Conservation (phyloP, 257 asterid species). For the Prunella vulgaris region DNA sequence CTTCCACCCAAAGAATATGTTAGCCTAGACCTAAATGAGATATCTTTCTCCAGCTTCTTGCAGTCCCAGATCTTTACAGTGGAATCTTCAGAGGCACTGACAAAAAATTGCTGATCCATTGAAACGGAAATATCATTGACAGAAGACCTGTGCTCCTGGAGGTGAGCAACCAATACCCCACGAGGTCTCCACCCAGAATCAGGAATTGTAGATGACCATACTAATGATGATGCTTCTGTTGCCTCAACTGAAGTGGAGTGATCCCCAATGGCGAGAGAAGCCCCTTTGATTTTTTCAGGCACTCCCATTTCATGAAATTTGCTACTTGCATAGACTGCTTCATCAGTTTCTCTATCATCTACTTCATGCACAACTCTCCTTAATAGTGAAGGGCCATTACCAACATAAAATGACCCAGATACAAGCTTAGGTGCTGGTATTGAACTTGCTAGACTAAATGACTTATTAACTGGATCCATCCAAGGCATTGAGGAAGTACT, state of each 20-base stretch:
- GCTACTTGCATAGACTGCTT: conserved; percentile 46
- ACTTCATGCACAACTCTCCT: conserved; percentile 98
- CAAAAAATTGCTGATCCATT: conserved; percentile 87
- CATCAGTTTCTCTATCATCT: conserved; percentile 83
- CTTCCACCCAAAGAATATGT: conserved; percentile 87
- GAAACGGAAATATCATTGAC: conserved; percentile 91
- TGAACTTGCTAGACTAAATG: conserved; percentile 79
- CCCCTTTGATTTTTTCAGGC: conserved; percentile 49
- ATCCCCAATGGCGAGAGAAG: conserved; percentile 50
- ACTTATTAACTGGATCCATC: conserved; percentile 81
- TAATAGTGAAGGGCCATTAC: conserved; percentile 64
- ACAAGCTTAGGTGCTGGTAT: conserved; percentile 75
- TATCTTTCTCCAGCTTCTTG: conserved; percentile 95
- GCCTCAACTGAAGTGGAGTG: conserved; percentile 50
- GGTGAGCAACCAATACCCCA: conserved; percentile 97
- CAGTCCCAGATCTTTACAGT: conserved; percentile 99
- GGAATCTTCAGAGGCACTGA: conserved; percentile 98
- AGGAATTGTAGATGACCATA: conserved; percentile 72
- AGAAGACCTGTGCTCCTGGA: conserved; percentile 93
- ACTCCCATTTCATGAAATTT: conserved; percentile 64
- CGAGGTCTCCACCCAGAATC: conserved; percentile 99
- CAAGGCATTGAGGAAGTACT: conserved; percentile 90
- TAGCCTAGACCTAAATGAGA: conserved; percentile 89
- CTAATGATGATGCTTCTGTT: conserved; percentile 53
- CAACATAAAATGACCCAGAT: conserved; percentile 73